Percentiles rank a stretch among this genome's conserved stretches.
These are phyloP conservation scores for Singerocomus inundabilis DNA, from an alignment of 1,284 basidiomycete genomes.

Conservation along the genomic window DNA sequence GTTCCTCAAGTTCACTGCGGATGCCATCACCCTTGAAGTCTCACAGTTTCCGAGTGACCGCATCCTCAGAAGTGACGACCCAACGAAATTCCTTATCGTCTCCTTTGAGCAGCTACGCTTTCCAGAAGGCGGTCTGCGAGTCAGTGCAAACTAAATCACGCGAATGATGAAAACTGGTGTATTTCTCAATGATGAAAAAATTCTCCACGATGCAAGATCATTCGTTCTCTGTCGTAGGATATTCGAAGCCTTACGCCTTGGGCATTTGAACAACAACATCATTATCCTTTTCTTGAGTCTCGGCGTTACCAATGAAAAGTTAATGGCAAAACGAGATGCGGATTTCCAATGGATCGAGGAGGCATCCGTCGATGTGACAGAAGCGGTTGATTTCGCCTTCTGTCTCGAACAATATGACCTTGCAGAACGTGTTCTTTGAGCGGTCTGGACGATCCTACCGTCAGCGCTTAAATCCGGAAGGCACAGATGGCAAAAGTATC, in stretches of 20 bases:
- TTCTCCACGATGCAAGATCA: conserved; percentile 52
- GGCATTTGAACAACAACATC: conserved; percentile 65
- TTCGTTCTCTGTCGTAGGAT: conserved; percentile 63
- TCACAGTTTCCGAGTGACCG: conserved; percentile 54
- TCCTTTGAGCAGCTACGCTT: conserved; percentile 57
- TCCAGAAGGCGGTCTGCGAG: conserved; percentile 44
- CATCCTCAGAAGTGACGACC: conserved; percentile 54
- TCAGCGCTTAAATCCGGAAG: conserved; percentile 41
- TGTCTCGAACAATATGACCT: conserved; percentile 46
- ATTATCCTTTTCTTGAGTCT: conserved; percentile 62
- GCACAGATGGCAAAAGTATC: conserved; percentile 50
- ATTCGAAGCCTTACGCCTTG: conserved; percentile 60
- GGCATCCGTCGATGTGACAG: conserved; percentile 44
- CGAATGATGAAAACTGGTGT: conserved; percentile 54
- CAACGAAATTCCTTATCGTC: conserved; percentile 51
- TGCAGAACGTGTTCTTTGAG: conserved; percentile 54
- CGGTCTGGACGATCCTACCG: conserved; percentile 46
- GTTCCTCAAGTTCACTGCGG: conserved; percentile 48
- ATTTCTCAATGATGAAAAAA: conserved; percentile 65
- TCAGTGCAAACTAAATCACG: conserved; percentile 52
- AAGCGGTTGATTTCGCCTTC: conserved; percentile 55
- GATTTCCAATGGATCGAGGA: conserved; percentile 57
- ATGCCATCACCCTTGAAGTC: conserved; percentile 49
- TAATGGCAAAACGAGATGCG: conserved; percentile 52
- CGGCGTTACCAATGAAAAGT: conserved; percentile 52